Conservation (phyloP, 2,329 filamentous ascomycete genomes). For the Fusarium cicatricum region DNA sequence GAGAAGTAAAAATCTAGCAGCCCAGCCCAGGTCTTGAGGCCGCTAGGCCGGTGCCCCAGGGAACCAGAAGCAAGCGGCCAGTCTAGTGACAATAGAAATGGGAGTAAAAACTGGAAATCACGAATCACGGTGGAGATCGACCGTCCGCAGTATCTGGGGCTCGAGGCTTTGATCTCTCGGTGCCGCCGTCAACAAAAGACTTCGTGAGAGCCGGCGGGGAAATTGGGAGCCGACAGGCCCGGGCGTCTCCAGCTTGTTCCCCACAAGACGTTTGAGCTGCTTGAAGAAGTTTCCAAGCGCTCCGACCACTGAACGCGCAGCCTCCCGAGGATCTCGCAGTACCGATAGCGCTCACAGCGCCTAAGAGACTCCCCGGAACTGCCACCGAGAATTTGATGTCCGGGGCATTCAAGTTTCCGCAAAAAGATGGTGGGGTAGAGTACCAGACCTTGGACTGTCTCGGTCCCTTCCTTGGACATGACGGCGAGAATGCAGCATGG, state of each 20-base stretch:
- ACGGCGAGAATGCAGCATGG: neutral
- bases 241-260: no score
- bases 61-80: neutral
- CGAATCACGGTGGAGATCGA: neutral
- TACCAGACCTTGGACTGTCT: neutral
- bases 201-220: slow-evolving; percentile 17
- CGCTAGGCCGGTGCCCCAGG: no score
- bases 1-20: neutral
- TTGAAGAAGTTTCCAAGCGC: slow-evolving; percentile 24
- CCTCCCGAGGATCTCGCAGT: slow-evolving; percentile 3
- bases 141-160: neutral
- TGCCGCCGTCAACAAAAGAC: slow-evolving; percentile 1
- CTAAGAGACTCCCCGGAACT: neutral
- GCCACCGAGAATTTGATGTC: slow-evolving; percentile 15
- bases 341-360: slow-evolving; percentile 1
- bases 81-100: neutral
- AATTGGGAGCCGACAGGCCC: slow-evolving; percentile 12
- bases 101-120: neutral
- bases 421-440: slow-evolving; percentile 20
- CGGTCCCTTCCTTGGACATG: neutral
- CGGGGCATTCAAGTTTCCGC: slow-evolving; percentile 14
- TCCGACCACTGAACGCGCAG: slow-evolving; percentile 13
- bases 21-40: neutral
- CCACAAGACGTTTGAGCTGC: no score
- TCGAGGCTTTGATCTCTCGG: neutral